phyloP scores from a whole-genome alignment of 768 basidiomycete genomes.

The Termitomyces sp. region DNA sequence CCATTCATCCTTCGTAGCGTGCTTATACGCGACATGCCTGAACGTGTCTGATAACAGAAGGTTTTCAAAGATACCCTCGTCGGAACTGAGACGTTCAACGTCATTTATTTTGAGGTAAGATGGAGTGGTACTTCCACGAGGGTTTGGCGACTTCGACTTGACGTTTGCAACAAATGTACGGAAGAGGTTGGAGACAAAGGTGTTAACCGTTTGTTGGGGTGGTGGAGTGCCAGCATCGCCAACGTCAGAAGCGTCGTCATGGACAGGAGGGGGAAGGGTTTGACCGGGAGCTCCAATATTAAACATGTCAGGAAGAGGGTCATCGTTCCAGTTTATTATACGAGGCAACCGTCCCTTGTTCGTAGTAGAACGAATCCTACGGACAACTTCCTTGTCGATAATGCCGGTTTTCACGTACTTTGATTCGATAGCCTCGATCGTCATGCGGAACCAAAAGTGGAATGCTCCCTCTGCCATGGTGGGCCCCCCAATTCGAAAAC shows the following conservation, averaged over 20 bases:
- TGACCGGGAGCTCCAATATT: neutral
- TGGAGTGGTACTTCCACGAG: neutral
- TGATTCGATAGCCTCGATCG: neutral
- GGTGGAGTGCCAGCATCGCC: neutral
- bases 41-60: neutral
- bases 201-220: neutral
- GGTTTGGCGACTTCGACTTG: slow-evolving; percentile 1
- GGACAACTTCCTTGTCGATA: neutral
- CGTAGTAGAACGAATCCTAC: no score
- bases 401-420: neutral
- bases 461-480: neutral
- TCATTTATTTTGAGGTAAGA: slow-evolving; percentile 3
- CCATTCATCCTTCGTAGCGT: neutral
- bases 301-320: neutral
- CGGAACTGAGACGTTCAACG: no score
- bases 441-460: neutral
- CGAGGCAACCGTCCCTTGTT: neutral
- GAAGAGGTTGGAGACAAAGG: neutral
- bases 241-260: neutral
- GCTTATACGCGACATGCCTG: neutral
- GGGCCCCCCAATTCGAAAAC: neutral
- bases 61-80: slow-evolving; percentile 3
- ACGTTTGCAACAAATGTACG: neutral
- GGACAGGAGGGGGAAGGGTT: neutral
- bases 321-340: neutral